Base-by-base conservation (phyloP, 352 stramenopile species). In the Phytophthora brassicae region DNA sequence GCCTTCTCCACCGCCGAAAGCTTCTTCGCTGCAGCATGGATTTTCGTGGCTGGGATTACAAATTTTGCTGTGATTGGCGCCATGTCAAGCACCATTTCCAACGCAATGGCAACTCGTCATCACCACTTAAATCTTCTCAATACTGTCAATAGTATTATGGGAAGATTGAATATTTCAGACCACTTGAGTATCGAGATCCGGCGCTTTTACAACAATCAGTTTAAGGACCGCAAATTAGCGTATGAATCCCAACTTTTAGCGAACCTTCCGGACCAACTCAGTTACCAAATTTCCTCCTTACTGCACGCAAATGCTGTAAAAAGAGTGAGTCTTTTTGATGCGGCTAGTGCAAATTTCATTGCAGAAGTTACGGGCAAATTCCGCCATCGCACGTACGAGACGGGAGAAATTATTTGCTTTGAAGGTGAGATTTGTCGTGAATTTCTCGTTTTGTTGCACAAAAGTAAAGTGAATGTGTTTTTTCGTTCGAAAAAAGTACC, bases 51-150 rank as follows among this genome's bases (percentile, higher is more conserved):
- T 3, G 77, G 75, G 0, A 79, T 90, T 41, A 92, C 90, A 53
- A 90, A 90, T 59, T 92, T 88, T 68, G 79, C 76, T 6, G 81
- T 90, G 8, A 77, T 90, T 1, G 79, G 79, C 1, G 79, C 74
- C 1, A 90, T 92, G 75, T 92, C 83, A 0, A 88, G 77, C 42
- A 79, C 85, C 31, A 89, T 90, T 26, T 84, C 83, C 0, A 86
- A 89, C 45, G 48, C 83, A 9, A 69, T 79, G 13, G 77, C 79
- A 0, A 55, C 66, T 3, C 74, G 77, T 44, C 83, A 78, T 23
- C 75, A 89, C n/a, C 67, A 86, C 36, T 69, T 85, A 39, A 80
- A 92, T 38, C 79, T 79, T 26, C 64, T 90, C 39, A 88, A 88
- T 33, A 61, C 66, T 6, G 67, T 86, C 14, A 89, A 90, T 39